phyloP scores from a whole-genome alignment of 305 asterid genomes.

The Caryopteris hybrid region DNA sequence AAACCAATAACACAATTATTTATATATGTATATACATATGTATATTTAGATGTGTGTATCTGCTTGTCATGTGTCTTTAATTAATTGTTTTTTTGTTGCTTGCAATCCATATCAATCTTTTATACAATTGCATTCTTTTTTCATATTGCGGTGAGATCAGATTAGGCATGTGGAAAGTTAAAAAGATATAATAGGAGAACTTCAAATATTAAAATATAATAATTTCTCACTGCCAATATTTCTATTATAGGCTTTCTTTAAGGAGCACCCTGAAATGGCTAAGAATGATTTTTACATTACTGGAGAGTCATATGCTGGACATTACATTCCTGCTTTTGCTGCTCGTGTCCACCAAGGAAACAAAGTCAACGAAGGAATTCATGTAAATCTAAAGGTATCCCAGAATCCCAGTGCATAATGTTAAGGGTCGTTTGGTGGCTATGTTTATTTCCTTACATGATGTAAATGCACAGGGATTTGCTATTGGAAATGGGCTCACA shows the following conservation, averaged over 20 bases:
- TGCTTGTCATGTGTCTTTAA: neutral
- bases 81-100: no score
- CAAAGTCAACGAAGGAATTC: conserved; percentile 80
- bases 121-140: no score
- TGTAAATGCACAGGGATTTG: conserved; percentile 69
- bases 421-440: conserved; percentile 1
- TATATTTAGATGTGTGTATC: neutral
- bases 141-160: neutral
- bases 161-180: neutral
- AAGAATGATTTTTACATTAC: conserved; percentile 88
- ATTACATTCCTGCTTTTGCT: conserved; percentile 96
- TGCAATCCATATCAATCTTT: no score
- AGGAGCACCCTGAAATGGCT: conserved; percentile 77
- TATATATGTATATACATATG: neutral
- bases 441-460: conserved; percentile 22
- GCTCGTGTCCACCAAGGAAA: conserved; percentile 87
- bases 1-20: neutral
- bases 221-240: conserved; percentile 6
- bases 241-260: conserved; percentile 68
- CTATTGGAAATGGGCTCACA: conserved; percentile 96
- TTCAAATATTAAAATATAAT: neutral
- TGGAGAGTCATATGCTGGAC: conserved; percentile 99
- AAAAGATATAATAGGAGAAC: neutral
- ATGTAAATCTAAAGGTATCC: conserved; percentile 82
- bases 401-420: conserved; percentile 5